phyloP scores from a whole-genome alignment of 345 rosid species.

The Brassica incana region DNA sequence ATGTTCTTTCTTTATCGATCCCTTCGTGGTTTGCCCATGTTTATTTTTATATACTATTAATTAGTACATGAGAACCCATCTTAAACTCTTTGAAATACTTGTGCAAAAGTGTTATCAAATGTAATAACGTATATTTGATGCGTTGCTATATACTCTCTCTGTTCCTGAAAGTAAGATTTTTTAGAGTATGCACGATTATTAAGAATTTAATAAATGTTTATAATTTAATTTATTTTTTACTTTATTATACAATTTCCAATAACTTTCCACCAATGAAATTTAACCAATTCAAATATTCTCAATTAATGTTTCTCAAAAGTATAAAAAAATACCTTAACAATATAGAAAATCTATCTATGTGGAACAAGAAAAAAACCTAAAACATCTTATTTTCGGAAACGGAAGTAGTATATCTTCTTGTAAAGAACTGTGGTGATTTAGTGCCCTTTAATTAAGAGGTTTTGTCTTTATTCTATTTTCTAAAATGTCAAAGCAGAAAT shows the following conservation, averaged over 20 bases:
- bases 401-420: background rate
- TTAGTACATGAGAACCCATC: background rate
- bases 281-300: too few relatives aligned
- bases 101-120: background rate
- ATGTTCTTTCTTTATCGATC: background rate
- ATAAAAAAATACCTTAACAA: too few relatives aligned
- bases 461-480: background rate
- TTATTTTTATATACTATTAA: background rate
- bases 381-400: too few relatives aligned
- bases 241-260: too few relatives aligned
- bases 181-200: too few relatives aligned
- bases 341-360: too few relatives aligned
- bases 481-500: background rate
- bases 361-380: too few relatives aligned
- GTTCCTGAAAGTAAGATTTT: too few relatives aligned
- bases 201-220: too few relatives aligned
- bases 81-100: background rate
- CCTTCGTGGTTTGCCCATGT: constrained; percentile 23
- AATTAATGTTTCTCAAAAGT: too few relatives aligned
- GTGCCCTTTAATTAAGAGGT: background rate
- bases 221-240: too few relatives aligned
- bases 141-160: background rate
- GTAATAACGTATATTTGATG: background rate
- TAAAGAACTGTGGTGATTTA: background rate
- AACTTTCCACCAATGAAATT: too few relatives aligned